Base-by-base conservation (phyloP, 805 yeast genomes). In the Saturnispora zaruensis region DNA sequence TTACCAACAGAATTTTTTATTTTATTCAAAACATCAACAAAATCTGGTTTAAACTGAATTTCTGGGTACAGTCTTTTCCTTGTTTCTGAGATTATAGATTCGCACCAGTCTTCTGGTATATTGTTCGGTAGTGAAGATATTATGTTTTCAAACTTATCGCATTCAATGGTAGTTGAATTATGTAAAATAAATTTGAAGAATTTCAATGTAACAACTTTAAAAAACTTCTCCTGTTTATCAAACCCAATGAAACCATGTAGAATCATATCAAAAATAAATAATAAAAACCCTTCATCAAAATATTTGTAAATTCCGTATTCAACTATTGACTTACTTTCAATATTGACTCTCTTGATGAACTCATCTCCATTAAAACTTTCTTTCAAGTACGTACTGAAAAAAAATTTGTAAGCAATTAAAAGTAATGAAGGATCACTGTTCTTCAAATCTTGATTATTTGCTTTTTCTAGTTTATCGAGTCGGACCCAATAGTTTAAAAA, bases 321-420 rank as follows among this genome's bases (percentile, higher is more conserved):
- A 14, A 47, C 14, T 30, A 47, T 41, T 5, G 36, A 21, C 7
- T 25, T 21, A 18, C 43, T 41, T 32, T 41, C 26, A 30, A 25
- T 33, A 41, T 18, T 5, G 28, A 48, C 47, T 18, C 46, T 26
- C 14, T 44, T 48, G 14, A 48, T 4, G 24, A 48, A 48, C 5
- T 48, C 47, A 3, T 44, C 51, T 16, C 47, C 51, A 20, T 28
- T 37, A 4, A n/a, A 18, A 16, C 36, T 24, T 37, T 37, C 51
- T 32, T 48, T 44, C 14, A 44, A 28, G 44, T 47, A 47, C 14
- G 50, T 41, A 25, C 50, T 47, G 41, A 47, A 47, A 41, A 41
- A 38, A 18, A 41, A 47, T 33, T 41, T 47, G 16, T 32, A 40
- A 7, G 41, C 25, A 14, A 41, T 41, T 8, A 38, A 47, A 6